These are phyloP conservation scores for Olyra latifolia DNA, from an alignment of 176 grass and related monocot species.

Conservation along the genomic window DNA sequence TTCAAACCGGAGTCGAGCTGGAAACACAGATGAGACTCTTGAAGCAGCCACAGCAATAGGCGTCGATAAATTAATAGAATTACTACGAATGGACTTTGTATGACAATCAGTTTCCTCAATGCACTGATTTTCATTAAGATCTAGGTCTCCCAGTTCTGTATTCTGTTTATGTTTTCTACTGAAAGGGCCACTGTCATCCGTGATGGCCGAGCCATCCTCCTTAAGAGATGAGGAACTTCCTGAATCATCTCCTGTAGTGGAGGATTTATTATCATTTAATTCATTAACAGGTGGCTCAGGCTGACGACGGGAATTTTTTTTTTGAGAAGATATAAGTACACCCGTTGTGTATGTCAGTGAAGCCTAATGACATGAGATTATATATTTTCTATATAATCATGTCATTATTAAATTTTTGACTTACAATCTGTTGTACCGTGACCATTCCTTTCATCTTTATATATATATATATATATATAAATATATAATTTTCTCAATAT, in stretches of 20 bases:
- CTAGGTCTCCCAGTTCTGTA: slow-evolving; percentile 39
- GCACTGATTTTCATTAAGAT: slow-evolving; percentile 62
- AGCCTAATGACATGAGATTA: too few species aligned
- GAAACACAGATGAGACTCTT: slow-evolving; percentile 54
- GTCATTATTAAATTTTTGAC: too few species aligned
- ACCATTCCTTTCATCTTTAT: too few species aligned
- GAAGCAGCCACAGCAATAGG: slow-evolving; percentile 69
- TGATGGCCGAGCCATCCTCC: slow-evolving; percentile 65
- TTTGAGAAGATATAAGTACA: too few species aligned
- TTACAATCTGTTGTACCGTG: too few species aligned
- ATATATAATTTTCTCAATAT: too few species aligned
- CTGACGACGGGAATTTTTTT: too few species aligned
- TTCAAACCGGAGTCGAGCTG: slow-evolving; percentile 58
- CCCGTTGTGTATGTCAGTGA: too few species aligned
- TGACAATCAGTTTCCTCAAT: slow-evolving; percentile 41
- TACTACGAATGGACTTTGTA: slow-evolving; percentile 14
- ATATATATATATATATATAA: too few species aligned
- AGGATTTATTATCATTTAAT: slow-evolving; percentile 43
- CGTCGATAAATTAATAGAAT: slow-evolving; percentile 54
- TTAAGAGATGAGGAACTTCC: slow-evolving; percentile 52
- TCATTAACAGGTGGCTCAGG: slow-evolving; percentile 23
- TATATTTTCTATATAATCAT: too few species aligned
- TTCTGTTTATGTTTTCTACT: slow-evolving; percentile 38
- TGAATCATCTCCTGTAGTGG: slow-evolving; percentile 34
- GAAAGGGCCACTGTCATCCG: slow-evolving; percentile 48